Evolutionary conservation across 2,329 filamentous ascomycete species (phyloP).

Genomic region (Cryphonectria parasitica): DNA sequence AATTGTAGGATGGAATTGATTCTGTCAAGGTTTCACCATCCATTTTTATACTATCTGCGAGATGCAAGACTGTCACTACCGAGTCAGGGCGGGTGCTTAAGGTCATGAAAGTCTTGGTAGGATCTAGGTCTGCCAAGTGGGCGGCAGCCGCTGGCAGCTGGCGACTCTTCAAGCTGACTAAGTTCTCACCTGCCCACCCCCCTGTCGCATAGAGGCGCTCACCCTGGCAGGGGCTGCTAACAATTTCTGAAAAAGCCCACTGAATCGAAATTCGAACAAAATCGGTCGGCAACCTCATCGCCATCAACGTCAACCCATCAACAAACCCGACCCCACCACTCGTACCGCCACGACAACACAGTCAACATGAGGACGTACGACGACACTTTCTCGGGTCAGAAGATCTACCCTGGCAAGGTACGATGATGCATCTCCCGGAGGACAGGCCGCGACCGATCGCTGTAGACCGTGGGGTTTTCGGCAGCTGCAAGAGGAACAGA

Average conservation of each 20-base stretch:
- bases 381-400: conserved; percentile 68
- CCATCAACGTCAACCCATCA: conserved; percentile 31
- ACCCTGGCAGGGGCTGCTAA: conserved; percentile 14
- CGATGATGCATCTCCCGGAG: conserved; percentile 38
- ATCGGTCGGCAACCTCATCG: conserved; percentile 29
- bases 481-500: conserved; percentile 21
- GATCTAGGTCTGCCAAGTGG: background rate
- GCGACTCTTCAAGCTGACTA: background rate
- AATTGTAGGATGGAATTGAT: background rate
- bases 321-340: conserved; percentile 43
- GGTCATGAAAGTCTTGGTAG: background rate
- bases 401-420: conserved; percentile 72
- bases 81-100: background rate
- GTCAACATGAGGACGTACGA: conserved; percentile 69
- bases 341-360: conserved; percentile 42
- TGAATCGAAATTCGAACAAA: conserved; percentile 20
- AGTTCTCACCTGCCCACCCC: background rate
- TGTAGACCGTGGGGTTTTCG: background rate
- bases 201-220: background rate
- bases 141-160: background rate
- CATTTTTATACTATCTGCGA: background rate
- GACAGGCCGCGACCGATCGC: conserved; percentile 6
- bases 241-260: conserved; percentile 21
- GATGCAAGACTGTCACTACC: background rate
- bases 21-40: background rate